Conservation (phyloP, 2,329 filamentous ascomycete genomes). For the Pseudocercospora fijiensis region DNA sequence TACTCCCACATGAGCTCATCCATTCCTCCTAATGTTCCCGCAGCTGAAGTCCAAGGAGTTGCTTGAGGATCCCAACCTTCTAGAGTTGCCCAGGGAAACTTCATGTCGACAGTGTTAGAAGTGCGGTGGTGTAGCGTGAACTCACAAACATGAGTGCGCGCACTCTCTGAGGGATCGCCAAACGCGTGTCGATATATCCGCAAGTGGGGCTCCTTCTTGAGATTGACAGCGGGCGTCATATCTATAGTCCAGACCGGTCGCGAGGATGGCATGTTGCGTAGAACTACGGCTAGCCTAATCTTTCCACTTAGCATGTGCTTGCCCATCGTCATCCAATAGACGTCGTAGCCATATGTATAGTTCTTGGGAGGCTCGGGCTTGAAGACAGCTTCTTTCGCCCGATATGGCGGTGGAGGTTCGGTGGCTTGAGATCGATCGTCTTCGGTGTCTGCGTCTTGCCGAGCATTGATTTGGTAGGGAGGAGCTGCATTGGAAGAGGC, state of each 20-base stretch:
- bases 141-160: not conserved
- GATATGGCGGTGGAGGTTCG: not conserved
- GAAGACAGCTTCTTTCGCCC: not conserved
- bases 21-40: not conserved
- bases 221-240: not conserved
- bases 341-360: not conserved
- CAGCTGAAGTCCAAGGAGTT: not conserved
- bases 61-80: not conserved
- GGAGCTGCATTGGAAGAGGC: not conserved
- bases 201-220: not conserved
- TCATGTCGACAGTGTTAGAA: not conserved
- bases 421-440: not conserved
- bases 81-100: not conserved
- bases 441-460: not conserved
- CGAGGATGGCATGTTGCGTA: not conserved
- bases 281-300: not conserved
- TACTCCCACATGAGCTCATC: not conserved
- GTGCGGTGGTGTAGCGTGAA: not conserved
- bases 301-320: not conserved
- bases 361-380: not conserved
- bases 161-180: not conserved
- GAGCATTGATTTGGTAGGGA: not conserved
- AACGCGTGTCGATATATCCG: not conserved
- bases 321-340: not conserved
- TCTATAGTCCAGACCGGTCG: not conserved